Evolutionary conservation across 805 yeast genomes (phyloP), one percentile per base, ranked within the genome.

Genomic region (Jamesozyma hellenica): DNA sequence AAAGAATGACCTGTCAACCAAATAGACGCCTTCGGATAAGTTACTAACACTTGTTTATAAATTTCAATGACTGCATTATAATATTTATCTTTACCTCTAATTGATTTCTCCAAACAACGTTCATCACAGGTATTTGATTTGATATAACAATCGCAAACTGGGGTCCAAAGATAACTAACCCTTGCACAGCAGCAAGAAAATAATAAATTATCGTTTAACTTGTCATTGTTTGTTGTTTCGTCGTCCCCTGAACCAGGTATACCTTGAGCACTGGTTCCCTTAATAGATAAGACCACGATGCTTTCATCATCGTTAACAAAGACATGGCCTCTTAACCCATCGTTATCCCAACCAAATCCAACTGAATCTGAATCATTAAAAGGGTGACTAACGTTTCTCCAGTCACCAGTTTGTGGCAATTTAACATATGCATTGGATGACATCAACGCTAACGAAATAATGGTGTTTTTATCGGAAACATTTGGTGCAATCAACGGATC

Each of bases 111-210:
- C 19, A 92, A 63, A 55, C 98, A 92, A 42, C 72, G 72, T 60
- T 86, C 92, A 60, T 87, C 80, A 62, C 98, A 92, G 0, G 90
- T 83, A 59, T 84, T 85, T 0, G 94, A 74, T 38, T 74, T 75
- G 45, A 77, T 74, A 55, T 81, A 90, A 57, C 98, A 92, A 59
- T 87, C 96, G 63, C 98, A 92, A 1, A 87, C 97, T 0, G 96
- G 82, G 7, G 81, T 76, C 98, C 97, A 92, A 61, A 85, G 62
- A 48, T 86, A 87, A 29, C 92, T 75, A 1, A 90, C 81, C 29
- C 96, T 71, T 0, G 95, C 97, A 64, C 98, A 92, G 59, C 98
- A 92, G 60, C 98, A 92, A 10, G 94, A 83, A 57, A 92, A 92
- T 28, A 92, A 63, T 42, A 90, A 55, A 53, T 92, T 92, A 58